Evolutionary conservation across 495 filamentous ascomycete species (phyloP).

Genomic region (Aspergillus ostianus): DNA sequence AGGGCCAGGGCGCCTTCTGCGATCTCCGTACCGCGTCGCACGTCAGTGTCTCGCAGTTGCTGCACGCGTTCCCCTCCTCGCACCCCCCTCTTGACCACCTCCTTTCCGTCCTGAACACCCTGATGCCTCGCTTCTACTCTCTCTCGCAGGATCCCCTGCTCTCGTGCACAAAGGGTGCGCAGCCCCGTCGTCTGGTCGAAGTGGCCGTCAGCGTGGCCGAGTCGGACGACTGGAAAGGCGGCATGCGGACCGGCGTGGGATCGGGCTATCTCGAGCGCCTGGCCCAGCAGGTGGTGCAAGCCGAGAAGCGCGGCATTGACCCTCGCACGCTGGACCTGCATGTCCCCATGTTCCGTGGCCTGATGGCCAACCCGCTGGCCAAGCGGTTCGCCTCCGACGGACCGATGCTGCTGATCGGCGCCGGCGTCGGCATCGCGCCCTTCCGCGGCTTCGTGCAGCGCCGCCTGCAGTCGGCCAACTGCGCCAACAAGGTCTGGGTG

Average conservation of each 20-base stretch:
- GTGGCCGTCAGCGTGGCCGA: slow-evolving; percentile 94
- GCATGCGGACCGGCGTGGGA: slow-evolving; percentile 66
- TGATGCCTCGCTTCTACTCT: slow-evolving; percentile 98
- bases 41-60: slow-evolving; percentile 77
- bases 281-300: slow-evolving; percentile 65
- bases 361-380: slow-evolving; percentile 97
- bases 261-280: slow-evolving; percentile 85
- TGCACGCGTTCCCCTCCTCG: slow-evolving; percentile 88
- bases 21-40: slow-evolving; percentile 90
- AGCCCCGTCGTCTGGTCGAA: slow-evolving; percentile 82
- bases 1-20: slow-evolving; percentile 92
- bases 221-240: slow-evolving; percentile 71
- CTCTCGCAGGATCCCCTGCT: slow-evolving; percentile 93
- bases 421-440: slow-evolving; percentile 93
- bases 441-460: slow-evolving; percentile 98
- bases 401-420: slow-evolving; percentile 95
- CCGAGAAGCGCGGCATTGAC: slow-evolving; percentile 55
- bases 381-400: slow-evolving; percentile 86
- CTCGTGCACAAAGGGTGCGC: slow-evolving; percentile 65
- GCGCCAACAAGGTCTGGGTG: slow-evolving; percentile 99
- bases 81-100: slow-evolving; percentile 82
- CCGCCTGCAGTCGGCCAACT: slow-evolving; percentile 90
- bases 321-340: slow-evolving; percentile 58
- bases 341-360: slow-evolving; percentile 93
- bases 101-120: slow-evolving; percentile 72